These are phyloP conservation scores for Verticillium dahliae DNA, from an alignment of 2,329 filamentous ascomycete genomes.

Conservation along the genomic window DNA sequence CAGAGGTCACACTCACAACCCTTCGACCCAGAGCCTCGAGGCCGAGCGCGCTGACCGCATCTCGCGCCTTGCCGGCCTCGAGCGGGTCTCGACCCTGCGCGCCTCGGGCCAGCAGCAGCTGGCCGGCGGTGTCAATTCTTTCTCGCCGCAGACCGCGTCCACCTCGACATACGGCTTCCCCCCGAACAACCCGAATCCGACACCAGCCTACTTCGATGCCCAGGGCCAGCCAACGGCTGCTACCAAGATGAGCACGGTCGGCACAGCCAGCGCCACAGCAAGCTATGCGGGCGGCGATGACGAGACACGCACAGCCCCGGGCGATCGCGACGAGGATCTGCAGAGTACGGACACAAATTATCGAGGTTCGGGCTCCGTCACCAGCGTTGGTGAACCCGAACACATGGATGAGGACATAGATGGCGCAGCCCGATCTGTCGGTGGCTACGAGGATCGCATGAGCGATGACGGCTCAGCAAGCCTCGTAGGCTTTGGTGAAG, in stretches of 20 bases:
- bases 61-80: conserved; percentile 86
- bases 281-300: conserved; percentile 55
- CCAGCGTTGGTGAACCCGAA: conserved; percentile 40
- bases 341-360: conserved; percentile 62
- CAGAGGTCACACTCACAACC: conserved; percentile 51
- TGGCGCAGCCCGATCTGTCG: conserved; percentile 37
- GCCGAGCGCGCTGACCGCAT: conserved; percentile 93
- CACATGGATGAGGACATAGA: conserved; percentile 50
- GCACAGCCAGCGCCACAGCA: conserved; percentile 81
- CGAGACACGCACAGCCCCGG: conserved; percentile 40
- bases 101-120: conserved; percentile 24
- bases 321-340: conserved; percentile 59
- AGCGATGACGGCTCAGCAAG: conserved; percentile 80
- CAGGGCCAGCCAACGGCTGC: conserved; percentile 59
- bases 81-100: conserved; percentile 74
- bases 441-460: conserved; percentile 62
- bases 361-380: conserved; percentile 51
- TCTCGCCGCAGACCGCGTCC: conserved; percentile 43
- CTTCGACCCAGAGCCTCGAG: conserved; percentile 70
- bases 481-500: conserved; percentile 88
- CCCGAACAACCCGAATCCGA: conserved; percentile 29
- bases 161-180: conserved; percentile 39
- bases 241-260: conserved; percentile 83
- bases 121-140: conserved; percentile 25
- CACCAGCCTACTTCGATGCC: conserved; percentile 74